Evolutionary conservation across 768 basidiomycete species (phyloP).

Genomic region (Chalciporus sphaerocephalus): DNA sequence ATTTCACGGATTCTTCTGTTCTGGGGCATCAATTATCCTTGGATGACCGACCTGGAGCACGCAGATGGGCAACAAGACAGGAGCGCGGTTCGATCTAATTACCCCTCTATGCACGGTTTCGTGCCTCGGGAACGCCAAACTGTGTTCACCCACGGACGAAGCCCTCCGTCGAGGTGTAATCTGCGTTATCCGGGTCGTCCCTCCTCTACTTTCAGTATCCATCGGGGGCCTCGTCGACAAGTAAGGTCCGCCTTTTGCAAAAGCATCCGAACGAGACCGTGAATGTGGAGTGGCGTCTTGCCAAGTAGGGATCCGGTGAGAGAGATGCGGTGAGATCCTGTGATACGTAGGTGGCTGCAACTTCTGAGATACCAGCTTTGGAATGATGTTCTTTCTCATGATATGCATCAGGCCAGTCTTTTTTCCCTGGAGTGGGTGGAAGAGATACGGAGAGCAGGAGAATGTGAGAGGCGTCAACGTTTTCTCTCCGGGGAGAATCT

Average conservation of each 20-base stretch:
- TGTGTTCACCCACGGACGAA: constrained; percentile 44
- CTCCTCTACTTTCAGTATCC: neutral
- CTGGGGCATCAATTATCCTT: neutral
- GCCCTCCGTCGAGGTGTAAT: constrained; percentile 38
- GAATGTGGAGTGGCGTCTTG: constrained; percentile 8
- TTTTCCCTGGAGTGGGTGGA: constrained; percentile 60
- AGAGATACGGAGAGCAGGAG: constrained; percentile 61
- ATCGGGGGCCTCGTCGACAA: constrained; percentile 10
- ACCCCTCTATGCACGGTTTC: constrained; percentile 3
- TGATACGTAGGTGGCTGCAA: constrained; percentile 41
- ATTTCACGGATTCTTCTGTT: neutral
- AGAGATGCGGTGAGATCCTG: neutral
- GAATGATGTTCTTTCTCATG: constrained; percentile 61
- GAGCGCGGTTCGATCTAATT: neutral
- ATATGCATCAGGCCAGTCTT: constrained; percentile 67
- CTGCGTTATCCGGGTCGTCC: constrained; percentile 6
- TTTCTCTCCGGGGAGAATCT: constrained; percentile 61
- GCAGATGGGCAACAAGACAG: neutral
- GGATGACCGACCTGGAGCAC: neutral
- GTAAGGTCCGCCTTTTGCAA: constrained; percentile 15
- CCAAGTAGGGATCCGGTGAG: constrained; percentile 2
- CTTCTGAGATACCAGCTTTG: constrained; percentile 64
- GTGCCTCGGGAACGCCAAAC: constrained; percentile 6
- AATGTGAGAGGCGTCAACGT: constrained; percentile 68
- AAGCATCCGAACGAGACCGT: constrained; percentile 24